Evolutionary conservation across 2,329 filamentous ascomycete species (phyloP).

Genomic region (Septoria linicola): DNA sequence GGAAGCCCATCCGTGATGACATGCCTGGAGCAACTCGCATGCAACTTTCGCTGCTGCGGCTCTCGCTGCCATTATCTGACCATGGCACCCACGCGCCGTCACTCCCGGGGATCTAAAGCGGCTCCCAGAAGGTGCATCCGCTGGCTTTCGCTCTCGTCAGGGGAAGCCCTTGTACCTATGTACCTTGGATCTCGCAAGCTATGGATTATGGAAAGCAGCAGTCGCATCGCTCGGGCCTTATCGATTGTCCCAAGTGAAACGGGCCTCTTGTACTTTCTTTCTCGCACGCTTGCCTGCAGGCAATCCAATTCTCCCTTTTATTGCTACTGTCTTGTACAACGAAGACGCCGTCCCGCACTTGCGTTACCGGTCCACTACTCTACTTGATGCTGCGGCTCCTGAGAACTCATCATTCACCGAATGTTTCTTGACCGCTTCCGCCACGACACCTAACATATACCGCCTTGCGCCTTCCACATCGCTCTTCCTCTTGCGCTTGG

Average conservation of each 20-base stretch:
- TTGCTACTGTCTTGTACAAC: not conserved
- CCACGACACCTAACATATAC: constrained; percentile 15
- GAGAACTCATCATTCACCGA: constrained; percentile 11
- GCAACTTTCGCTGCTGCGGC: not conserved
- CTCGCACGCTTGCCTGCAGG: constrained; percentile 1
- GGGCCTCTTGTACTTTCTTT: not conserved
- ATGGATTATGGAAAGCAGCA: not conserved
- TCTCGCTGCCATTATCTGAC: constrained; percentile 9
- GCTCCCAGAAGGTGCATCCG: constrained; percentile 21
- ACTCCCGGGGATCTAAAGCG: constrained; percentile 19
- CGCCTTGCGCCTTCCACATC: constrained; percentile 12
- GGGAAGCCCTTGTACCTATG: constrained; percentile 13
- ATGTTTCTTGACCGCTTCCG: constrained; percentile 18
- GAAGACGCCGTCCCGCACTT: not conserved
- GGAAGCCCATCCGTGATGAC: constrained; percentile 11
- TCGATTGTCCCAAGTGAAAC: constrained; percentile 16
- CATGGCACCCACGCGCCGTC: constrained; percentile 24
- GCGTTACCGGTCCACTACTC: constrained; percentile 15
- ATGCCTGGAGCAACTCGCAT: constrained; percentile 7
- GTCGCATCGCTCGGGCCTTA: constrained; percentile 9
- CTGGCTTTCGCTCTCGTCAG: constrained; percentile 9
- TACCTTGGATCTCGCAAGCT: constrained; percentile 16
- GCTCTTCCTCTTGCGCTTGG: constrained; percentile 8
- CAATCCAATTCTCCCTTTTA: not conserved
- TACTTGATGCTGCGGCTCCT: constrained; percentile 9